Evolutionary conservation across 192 early-diverging fungal species (phyloP).

Genomic region (Umbelopsis sp.): DNA sequence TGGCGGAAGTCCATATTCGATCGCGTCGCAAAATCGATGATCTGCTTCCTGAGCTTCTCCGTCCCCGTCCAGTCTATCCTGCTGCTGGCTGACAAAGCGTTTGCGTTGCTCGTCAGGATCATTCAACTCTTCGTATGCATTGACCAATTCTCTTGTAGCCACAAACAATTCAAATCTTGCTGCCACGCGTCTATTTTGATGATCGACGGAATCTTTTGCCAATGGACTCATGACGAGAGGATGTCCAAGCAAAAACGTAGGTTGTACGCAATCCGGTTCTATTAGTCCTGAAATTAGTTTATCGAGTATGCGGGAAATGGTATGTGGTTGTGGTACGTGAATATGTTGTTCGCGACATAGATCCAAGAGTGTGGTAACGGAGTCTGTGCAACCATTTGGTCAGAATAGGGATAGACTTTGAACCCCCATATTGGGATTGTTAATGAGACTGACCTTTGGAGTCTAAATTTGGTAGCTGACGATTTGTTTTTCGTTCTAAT

Average conservation of each 20-base stretch:
- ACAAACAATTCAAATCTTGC: conserved; percentile 85
- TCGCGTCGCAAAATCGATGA: conserved; percentile 69
- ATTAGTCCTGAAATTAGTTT: conserved; percentile 71
- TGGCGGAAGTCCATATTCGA: conserved; percentile 86
- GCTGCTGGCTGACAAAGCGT: conserved; percentile 64
- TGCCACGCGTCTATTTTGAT: conserved; percentile 44
- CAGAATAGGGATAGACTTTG: background rate
- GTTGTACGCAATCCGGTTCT: conserved; percentile 77
- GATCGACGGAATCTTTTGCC: conserved; percentile 58
- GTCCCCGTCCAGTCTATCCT: conserved; percentile 70
- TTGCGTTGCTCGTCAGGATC: conserved; percentile 76
- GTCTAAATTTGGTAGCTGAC: conserved; percentile 47
- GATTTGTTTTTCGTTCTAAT: conserved; percentile 45
- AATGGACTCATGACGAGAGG: conserved; percentile 83
- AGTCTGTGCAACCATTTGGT: conserved; percentile 15
- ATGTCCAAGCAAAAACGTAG: conserved; percentile 82
- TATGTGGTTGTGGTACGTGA: conserved; percentile 51
- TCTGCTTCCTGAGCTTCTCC: conserved; percentile 78
- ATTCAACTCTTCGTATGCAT: conserved; percentile 91
- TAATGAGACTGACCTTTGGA: conserved; percentile 24
- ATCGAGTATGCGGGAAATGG: conserved; percentile 71
- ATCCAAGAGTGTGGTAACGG: conserved; percentile 36
- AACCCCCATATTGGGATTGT: background rate
- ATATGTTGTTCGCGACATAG: conserved; percentile 45
- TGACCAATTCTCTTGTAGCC: conserved; percentile 75